phyloP scores from a whole-genome alignment of 768 basidiomycete genomes.

The Pleurotus ostreatus region DNA sequence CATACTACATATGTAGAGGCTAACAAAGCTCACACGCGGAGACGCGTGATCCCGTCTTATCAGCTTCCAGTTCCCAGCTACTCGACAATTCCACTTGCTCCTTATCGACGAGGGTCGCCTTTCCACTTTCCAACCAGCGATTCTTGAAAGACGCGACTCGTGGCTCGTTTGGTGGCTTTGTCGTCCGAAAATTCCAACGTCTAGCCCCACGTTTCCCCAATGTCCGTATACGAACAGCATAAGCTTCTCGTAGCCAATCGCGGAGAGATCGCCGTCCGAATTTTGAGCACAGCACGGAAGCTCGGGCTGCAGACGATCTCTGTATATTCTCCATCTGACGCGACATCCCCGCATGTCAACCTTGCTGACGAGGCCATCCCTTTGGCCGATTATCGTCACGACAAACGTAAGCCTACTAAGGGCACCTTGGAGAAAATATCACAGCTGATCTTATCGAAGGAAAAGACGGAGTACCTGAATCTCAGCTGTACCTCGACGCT shows the following conservation, averaged over 20 bases:
- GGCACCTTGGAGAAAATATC: background rate
- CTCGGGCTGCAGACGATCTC: slow-evolving; percentile 52
- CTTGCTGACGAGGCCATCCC: slow-evolving; percentile 48
- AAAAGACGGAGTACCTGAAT: slow-evolving; percentile 28
- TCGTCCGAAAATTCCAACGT: too few relatives aligned
- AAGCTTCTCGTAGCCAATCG: slow-evolving; percentile 67
- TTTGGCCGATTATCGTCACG: slow-evolving; percentile 18
- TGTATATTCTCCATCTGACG: slow-evolving; percentile 56
- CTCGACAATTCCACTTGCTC: too few relatives aligned
- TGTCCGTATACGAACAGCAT: slow-evolving; percentile 23
- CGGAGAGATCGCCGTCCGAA: slow-evolving; percentile 67
- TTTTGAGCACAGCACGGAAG: slow-evolving; percentile 51
- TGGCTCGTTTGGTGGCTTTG: too few relatives aligned
- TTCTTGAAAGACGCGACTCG: too few relatives aligned
- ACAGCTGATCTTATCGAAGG: background rate
- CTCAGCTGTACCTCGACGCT: slow-evolving; percentile 37
- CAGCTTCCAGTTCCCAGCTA: too few relatives aligned
- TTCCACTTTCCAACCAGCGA: too few relatives aligned
- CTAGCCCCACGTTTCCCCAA: background rate
- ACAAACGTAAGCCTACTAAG: too few relatives aligned
- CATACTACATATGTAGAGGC: too few relatives aligned
- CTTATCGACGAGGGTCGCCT: too few relatives aligned
- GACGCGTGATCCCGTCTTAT: too few relatives aligned
- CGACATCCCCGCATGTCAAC: slow-evolving; percentile 53
- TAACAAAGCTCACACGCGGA: too few relatives aligned